Conservation (phyloP, 2,329 filamentous ascomycete species). For the Nemania sp. region DNA sequence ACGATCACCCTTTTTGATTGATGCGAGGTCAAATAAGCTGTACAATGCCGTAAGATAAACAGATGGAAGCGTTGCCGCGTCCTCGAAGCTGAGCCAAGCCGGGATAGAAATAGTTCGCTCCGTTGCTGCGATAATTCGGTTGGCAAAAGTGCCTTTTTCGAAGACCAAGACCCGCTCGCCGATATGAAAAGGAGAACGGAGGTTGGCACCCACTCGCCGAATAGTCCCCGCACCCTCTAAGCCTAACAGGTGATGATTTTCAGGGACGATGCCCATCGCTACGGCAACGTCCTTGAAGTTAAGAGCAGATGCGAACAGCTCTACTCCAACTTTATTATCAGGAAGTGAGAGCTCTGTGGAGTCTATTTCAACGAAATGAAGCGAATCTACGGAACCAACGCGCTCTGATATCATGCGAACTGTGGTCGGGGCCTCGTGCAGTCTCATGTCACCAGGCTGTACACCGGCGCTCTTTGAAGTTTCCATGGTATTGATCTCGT, state of each 20-base stretch:
- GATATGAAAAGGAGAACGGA: not conserved
- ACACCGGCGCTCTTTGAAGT: too few species aligned
- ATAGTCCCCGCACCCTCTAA: not conserved
- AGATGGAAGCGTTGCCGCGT: not conserved
- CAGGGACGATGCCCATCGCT: not conserved
- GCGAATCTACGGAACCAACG: too few species aligned
- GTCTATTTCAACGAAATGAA: too few species aligned
- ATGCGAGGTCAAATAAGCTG: not conserved
- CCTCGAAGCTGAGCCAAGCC: not conserved
- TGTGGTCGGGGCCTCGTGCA: too few species aligned
- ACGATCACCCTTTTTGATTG: not conserved
- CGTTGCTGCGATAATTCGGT: not conserved
- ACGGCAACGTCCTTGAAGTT: not conserved
- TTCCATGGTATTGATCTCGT: too few species aligned
- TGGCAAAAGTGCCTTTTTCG: not conserved
- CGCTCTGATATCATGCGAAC: too few species aligned
- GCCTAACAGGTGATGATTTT: not conserved
- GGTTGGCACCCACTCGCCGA: not conserved
- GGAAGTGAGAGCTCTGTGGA: too few species aligned
- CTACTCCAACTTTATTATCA: too few species aligned
- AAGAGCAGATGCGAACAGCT: too few species aligned
- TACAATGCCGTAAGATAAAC: not conserved
- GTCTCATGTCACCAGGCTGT: too few species aligned
- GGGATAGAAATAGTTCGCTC: not conserved
- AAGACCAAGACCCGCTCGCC: not conserved